phyloP scores from a whole-genome alignment of 257 asterid genomes.

The Ligustrum vulgare region DNA sequence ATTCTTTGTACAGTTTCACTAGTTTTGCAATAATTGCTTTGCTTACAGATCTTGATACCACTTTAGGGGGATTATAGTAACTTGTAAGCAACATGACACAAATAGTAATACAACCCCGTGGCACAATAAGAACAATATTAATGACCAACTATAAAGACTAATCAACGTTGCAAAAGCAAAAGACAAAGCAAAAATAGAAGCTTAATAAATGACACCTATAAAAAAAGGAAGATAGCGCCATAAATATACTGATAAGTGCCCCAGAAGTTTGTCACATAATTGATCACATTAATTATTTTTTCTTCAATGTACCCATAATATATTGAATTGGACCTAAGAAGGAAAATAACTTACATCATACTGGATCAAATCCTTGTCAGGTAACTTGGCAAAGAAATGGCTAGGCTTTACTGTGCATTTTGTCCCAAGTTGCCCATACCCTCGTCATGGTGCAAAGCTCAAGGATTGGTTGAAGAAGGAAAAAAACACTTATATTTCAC shows the following conservation, averaged over 20 bases:
- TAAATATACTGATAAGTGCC: constrained; percentile 42
- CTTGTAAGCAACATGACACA: constrained; percentile 48
- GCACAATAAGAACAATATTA: constrained; percentile 22
- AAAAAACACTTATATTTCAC: constrained; percentile 39
- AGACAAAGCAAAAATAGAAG: constrained; percentile 28
- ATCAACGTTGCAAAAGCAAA: constrained; percentile 36
- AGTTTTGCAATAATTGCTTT: constrained; percentile 41
- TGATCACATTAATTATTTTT: constrained; percentile 18
- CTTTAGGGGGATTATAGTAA: constrained; percentile 94
- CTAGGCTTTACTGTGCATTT: constrained; percentile 94
- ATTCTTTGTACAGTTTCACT: no score
- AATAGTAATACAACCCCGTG: constrained; percentile 13
- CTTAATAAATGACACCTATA: neutral
- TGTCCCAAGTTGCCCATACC: constrained; percentile 88
- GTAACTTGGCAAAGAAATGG: constrained; percentile 91
- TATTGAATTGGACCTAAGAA: constrained; percentile 9
- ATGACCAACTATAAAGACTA: constrained; percentile 8
- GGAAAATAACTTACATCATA: constrained; percentile 74
- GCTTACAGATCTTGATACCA: constrained; percentile 74
- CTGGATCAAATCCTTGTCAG: constrained; percentile 89
- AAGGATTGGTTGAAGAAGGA: constrained; percentile 75
- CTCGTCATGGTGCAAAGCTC: constrained; percentile 83
- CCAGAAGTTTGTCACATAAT: constrained; percentile 33
- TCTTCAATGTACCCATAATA: constrained; percentile 15
- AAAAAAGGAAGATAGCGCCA: constrained; percentile 24